Evolutionary conservation across 192 early-diverging fungal species (phyloP).

Genomic region (Gonapodya sp.): DNA sequence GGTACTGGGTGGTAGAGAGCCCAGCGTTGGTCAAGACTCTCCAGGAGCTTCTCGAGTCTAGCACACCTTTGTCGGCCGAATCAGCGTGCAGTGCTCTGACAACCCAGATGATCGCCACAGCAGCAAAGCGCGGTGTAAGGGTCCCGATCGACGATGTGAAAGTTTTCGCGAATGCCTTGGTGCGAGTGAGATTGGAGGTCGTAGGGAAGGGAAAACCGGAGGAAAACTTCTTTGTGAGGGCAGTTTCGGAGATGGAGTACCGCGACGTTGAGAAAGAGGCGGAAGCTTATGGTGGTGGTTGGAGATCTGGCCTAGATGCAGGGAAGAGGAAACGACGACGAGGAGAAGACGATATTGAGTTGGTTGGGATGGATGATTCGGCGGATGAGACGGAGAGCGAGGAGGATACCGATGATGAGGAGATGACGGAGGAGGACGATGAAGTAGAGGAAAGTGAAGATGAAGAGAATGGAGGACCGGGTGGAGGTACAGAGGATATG

Average conservation of each 20-base stretch:
- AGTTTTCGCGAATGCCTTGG: constrained; percentile 27
- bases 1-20: constrained; percentile 3
- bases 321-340: not conserved
- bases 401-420: not conserved
- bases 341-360: not conserved
- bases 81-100: constrained; percentile 11
- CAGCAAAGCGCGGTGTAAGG: constrained; percentile 3
- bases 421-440: not conserved
- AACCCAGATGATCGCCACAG: not conserved
- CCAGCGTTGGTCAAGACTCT: not conserved
- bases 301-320: too few species aligned
- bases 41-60: not conserved
- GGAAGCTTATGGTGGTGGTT: not conserved
- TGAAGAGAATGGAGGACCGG: too few species aligned
- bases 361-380: not conserved
- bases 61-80: not conserved
- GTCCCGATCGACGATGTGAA: constrained; percentile 8
- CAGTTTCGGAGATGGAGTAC: not conserved
- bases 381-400: not conserved
- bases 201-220: constrained; percentile 35
- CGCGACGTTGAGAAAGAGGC: not conserved
- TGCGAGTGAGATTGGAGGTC: constrained; percentile 41
- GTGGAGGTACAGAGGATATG: too few species aligned
- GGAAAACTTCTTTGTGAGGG: not conserved
- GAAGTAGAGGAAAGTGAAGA: not conserved